Percentiles rank a stretch among this genome's conserved stretches.
These are phyloP conservation scores for Pythium aphanidermatum DNA, from an alignment of 352 stramenopile genomes.

Conservation along the genomic window DNA sequence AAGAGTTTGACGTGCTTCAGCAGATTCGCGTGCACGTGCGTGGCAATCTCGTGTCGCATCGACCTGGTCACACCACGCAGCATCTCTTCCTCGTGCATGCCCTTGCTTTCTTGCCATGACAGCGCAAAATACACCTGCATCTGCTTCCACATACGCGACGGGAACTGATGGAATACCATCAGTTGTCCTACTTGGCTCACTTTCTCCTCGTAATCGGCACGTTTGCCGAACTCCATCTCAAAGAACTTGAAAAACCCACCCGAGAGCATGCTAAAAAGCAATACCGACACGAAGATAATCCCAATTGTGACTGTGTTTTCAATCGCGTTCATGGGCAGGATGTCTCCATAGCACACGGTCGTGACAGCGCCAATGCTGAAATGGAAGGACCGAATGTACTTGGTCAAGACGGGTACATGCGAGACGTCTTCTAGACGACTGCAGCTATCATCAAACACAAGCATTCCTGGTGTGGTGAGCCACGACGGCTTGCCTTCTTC, in stretches of 20 bases:
- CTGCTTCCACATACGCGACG: conserved; percentile 31
- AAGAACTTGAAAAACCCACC: conserved; percentile 41
- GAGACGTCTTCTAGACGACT: conserved; percentile 15
- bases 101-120: conserved; percentile 39
- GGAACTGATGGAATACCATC: conserved; percentile 38
- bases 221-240: conserved; percentile 37
- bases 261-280: conserved; percentile 36
- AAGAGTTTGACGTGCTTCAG: conserved; percentile 40
- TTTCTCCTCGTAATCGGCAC: conserved; percentile 42
- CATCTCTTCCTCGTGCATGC: conserved; percentile 38
- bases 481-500: conserved; percentile 25
- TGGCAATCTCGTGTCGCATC: conserved; percentile 27
- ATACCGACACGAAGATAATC: conserved; percentile 36
- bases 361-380: conserved; percentile 36
- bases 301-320: conserved; percentile 25
- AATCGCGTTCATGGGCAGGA: conserved; percentile 27
- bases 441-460: conserved; percentile 19
- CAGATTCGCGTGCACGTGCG: conserved; percentile 34
- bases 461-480: conserved; percentile 46
- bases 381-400: conserved; percentile 29
- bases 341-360: conserved; percentile 37
- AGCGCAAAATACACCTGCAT: conserved; percentile 44
- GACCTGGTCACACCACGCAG: conserved; percentile 28
- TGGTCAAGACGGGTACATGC: conserved; percentile 13
- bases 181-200: conserved; percentile 32